These are phyloP conservation scores for Radiomyces spectabilis DNA, from an alignment of 192 early-diverging fungal genomes.

Conservation along the genomic window DNA sequence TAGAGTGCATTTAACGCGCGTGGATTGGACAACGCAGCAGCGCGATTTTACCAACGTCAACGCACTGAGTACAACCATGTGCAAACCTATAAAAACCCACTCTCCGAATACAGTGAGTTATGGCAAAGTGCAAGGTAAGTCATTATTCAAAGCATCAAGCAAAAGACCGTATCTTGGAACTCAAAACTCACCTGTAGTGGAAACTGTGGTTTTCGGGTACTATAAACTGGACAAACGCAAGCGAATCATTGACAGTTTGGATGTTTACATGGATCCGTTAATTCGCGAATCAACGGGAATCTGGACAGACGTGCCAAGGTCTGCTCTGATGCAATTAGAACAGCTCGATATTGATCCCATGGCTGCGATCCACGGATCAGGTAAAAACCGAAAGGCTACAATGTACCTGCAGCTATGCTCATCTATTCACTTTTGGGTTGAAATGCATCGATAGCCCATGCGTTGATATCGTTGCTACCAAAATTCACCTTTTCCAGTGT, in stretches of 20 bases:
- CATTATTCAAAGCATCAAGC: neutral
- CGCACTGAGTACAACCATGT: constrained; percentile 9
- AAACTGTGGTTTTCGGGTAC: constrained; percentile 51
- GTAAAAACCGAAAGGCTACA: constrained; percentile 1
- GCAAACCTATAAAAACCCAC: neutral
- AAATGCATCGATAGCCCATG: constrained; percentile 25
- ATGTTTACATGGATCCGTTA: constrained; percentile 42
- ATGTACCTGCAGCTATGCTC: neutral
- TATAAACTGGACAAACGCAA: constrained; percentile 38
- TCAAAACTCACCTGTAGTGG: constrained; percentile 21
- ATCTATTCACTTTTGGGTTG: neutral
- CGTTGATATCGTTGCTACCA: constrained; percentile 33
- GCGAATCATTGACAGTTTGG: constrained; percentile 39
- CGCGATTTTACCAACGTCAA: constrained; percentile 50
- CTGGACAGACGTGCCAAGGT: constrained; percentile 36
- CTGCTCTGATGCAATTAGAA: constrained; percentile 5
- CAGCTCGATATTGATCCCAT: constrained; percentile 32
- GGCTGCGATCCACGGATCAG: constrained; percentile 42
- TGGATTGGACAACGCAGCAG: constrained; percentile 45
- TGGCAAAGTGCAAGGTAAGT: constrained; percentile 21
- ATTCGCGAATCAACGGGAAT: constrained; percentile 25
- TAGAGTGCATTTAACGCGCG: constrained; percentile 32
- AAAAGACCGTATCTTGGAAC: neutral
- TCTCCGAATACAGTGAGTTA: constrained; percentile 1
- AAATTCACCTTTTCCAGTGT: constrained; percentile 14